Conservation (phyloP, 495 filamentous ascomycete species). For the Saxispiralis lemnorum region DNA sequence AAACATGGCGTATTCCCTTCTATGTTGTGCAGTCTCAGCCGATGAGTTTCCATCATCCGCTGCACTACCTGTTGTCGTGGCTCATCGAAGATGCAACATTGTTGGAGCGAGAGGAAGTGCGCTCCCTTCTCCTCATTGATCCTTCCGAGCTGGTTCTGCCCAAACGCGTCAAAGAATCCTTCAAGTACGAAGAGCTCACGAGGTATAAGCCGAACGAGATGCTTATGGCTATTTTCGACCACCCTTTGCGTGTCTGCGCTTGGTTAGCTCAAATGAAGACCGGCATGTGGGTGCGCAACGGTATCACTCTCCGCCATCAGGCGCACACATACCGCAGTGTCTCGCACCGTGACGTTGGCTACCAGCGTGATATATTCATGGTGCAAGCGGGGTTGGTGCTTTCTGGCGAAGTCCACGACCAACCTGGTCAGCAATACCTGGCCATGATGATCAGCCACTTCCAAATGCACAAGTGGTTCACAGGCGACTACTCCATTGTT, state of each 20-base stretch:
- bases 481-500: conserved; percentile 54
- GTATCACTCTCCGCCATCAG: conserved; percentile 85
- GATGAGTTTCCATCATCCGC: conserved; percentile 93
- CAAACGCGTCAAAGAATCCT: conserved; percentile 29
- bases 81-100: conserved; percentile 74
- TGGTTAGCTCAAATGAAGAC: conserved; percentile 98
- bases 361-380: conserved; percentile 88
- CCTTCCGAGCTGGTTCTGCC: conserved; percentile 33
- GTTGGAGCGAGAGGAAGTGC: conserved; percentile 48
- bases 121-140: conserved; percentile 44
- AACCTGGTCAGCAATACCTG: conserved; percentile 35
- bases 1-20: conserved; percentile 45
- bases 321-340: conserved; percentile 82
- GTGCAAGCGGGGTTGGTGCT: conserved; percentile 79
- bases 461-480: conserved; percentile 76
- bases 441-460: conserved; percentile 85
- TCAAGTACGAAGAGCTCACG: conserved; percentile 29
- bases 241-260: conserved; percentile 76
- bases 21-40: conserved; percentile 74
- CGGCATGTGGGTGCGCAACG: conserved; percentile 96
- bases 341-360: conserved; percentile 69
- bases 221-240: conserved; percentile 78
- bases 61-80: conserved; percentile 97
- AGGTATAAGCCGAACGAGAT: conserved; percentile 38
- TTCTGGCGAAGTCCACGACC: conserved; percentile 52